Conservation (phyloP, 441 rosid species). For the Croton laevigatus region DNA sequence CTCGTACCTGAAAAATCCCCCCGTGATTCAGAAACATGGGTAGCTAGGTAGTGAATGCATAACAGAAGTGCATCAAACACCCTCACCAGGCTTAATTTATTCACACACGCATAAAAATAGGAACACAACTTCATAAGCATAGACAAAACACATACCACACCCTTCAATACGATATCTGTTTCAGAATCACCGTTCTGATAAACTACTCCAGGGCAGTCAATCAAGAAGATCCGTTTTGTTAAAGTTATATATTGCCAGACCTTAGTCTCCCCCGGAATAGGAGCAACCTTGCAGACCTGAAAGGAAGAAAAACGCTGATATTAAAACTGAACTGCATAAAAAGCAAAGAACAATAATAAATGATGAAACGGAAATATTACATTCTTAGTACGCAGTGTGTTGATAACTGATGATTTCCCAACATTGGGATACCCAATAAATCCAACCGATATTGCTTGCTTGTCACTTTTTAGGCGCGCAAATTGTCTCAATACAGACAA, state of each 20-base stretch:
- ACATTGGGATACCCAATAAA: conserved; percentile 97
- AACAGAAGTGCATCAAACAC: too few relatives aligned
- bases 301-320: neutral
- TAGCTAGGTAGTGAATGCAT: neutral
- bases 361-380: conserved; percentile 32
- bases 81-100: too few relatives aligned
- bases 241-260: conserved; percentile 96
- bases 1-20: conserved; percentile 56
- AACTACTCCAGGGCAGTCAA: conserved; percentile 97
- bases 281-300: conserved; percentile 98
- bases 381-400: conserved; percentile 87
- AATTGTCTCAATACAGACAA: conserved; percentile 86
- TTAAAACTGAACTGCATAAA: conserved; percentile 2
- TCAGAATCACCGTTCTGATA: conserved; percentile 84
- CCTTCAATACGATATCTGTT: conserved; percentile 91
- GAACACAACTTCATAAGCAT: neutral
- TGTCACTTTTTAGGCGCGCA: conserved; percentile 84
- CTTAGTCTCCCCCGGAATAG: conserved; percentile 96
- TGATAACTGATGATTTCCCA: conserved; percentile 95
- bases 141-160: conserved; percentile 61
- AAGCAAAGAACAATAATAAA: neutral
- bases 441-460: conserved; percentile 95
- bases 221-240: conserved; percentile 86
- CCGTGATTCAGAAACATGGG: conserved; percentile 5
- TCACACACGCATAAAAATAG: too few relatives aligned